These are phyloP conservation scores for Scortechinia acanthostroma DNA, from an alignment of 2,329 filamentous ascomycete species.

Conservation along the genomic window DNA sequence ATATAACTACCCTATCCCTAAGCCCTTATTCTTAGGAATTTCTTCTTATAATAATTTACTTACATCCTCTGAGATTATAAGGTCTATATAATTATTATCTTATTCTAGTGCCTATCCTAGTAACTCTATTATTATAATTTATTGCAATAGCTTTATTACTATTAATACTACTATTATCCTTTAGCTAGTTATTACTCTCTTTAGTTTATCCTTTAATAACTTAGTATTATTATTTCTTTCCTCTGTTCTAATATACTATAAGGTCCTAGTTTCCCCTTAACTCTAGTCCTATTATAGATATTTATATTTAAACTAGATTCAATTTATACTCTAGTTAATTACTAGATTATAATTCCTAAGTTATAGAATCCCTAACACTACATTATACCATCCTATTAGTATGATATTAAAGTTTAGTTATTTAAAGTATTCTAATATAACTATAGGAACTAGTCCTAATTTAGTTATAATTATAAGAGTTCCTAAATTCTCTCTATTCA, in stretches of 20 bases:
- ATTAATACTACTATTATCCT: background rate
- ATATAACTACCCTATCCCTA: too few species aligned
- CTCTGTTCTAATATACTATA: too few species aligned
- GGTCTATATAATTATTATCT: too few species aligned
- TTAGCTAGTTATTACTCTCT: too few species aligned
- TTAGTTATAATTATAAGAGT: background rate
- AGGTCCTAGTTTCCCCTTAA: background rate
- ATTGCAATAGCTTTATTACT: background rate
- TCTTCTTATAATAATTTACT: too few species aligned
- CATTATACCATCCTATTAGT: background rate
- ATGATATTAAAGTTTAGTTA: background rate
- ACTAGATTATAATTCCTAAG: background rate
- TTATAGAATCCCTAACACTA: conserved; percentile 1
- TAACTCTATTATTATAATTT: background rate
- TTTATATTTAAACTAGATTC: background rate
- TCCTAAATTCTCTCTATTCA: background rate
- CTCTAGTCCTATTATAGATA: background rate
- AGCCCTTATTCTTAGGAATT: too few species aligned
- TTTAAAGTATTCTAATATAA: background rate
- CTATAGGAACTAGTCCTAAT: background rate
- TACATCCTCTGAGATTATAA: too few species aligned
- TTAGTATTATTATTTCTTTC: too few species aligned
- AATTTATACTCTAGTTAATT: background rate
- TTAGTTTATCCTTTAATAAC: too few species aligned
- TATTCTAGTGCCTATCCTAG: background rate